Evolutionary conservation across 2,329 filamentous ascomycete species (phyloP).

Genomic region (Phaeosphaeria sp.): DNA sequence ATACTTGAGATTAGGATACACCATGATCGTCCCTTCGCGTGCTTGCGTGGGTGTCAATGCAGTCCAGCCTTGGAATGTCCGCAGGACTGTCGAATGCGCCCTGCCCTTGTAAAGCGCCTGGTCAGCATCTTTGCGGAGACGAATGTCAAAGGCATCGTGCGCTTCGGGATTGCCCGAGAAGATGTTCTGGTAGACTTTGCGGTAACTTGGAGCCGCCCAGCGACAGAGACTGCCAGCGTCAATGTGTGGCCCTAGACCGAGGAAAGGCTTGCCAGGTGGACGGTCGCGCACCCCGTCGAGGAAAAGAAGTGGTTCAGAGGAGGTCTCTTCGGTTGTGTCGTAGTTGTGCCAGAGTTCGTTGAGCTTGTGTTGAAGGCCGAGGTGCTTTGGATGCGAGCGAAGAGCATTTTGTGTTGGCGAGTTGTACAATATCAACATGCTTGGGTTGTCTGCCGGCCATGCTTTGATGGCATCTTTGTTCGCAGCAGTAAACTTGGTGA

Average conservation of each 20-base stretch:
- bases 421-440: conserved; percentile 50
- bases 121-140: conserved; percentile 43
- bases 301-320: conserved; percentile 49
- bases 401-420: conserved; percentile 49
- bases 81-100: conserved; percentile 49
- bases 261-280: conserved; percentile 47
- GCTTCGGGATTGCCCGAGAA: conserved; percentile 47
- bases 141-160: conserved; percentile 50
- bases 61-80: conserved; percentile 54
- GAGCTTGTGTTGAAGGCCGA: conserved; percentile 45
- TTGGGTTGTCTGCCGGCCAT: conserved; percentile 49
- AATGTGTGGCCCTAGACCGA: conserved; percentile 53
- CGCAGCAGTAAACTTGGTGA: conserved; percentile 43
- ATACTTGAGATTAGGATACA: conserved; percentile 49
- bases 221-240: conserved; percentile 53
- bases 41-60: conserved; percentile 47
- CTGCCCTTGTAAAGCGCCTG: conserved; percentile 44
- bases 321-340: conserved; percentile 22
- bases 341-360: conserved; percentile 51
- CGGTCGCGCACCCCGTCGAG: conserved; percentile 51
- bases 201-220: conserved; percentile 51
- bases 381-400: conserved; percentile 48
- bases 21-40: conserved; percentile 48
- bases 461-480: conserved; percentile 39
- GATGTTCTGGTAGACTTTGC: conserved; percentile 46